Percentiles rank a stretch among this genome's conserved stretches.
These are phyloP conservation scores for Geoglossum glabrum DNA, from an alignment of 495 filamentous ascomycete species.

Conservation along the genomic window DNA sequence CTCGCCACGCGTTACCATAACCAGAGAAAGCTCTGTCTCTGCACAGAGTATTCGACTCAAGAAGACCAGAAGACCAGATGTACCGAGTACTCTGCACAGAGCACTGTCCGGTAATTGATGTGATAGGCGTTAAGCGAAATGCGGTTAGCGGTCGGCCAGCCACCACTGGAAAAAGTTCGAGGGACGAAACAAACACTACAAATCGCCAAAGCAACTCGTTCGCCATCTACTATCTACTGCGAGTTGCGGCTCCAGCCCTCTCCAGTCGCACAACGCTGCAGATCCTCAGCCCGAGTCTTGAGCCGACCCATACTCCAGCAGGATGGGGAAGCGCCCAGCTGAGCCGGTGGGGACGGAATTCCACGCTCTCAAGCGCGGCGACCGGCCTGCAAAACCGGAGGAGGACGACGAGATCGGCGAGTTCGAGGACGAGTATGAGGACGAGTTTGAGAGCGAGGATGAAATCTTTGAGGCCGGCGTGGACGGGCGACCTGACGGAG, in stretches of 20 bases:
- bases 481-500: constrained; percentile 79
- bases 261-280: background rate
- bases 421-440: constrained; percentile 91
- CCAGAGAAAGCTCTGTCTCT: too few species aligned
- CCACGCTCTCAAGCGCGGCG: constrained; percentile 22
- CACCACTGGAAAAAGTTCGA: background rate
- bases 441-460: constrained; percentile 92
- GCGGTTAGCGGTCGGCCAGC: background rate
- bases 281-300: background rate
- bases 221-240: too few species aligned
- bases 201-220: too few species aligned
- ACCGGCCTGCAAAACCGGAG: constrained; percentile 16
- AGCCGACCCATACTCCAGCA: background rate
- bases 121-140: background rate
- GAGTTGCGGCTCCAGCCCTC: too few species aligned
- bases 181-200: background rate
- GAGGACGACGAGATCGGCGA: constrained; percentile 46
- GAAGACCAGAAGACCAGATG: too few species aligned
- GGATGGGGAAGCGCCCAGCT: constrained; percentile 25
- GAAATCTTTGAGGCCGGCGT: constrained; percentile 89
- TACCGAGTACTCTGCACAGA: too few species aligned
- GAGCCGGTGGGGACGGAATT: constrained; percentile 18
- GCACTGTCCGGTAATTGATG: background rate
- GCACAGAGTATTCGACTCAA: too few species aligned
- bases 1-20: background rate